Conservation (phyloP, 345 rosid species). For the Citrus trifoliata region DNA sequence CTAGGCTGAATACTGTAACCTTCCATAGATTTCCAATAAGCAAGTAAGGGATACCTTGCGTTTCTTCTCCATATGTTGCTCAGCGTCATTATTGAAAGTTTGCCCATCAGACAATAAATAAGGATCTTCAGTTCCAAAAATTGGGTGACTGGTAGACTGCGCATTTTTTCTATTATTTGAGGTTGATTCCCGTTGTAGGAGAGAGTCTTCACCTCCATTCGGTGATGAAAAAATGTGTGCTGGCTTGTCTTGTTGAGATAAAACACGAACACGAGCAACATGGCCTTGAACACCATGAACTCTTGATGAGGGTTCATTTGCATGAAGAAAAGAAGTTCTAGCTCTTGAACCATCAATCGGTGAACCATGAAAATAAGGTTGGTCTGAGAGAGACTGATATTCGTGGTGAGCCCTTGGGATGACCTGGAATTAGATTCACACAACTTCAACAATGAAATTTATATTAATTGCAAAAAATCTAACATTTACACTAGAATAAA, state of each 20-base stretch:
- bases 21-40: background rate
- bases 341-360: conserved; percentile 49
- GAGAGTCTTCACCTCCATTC: conserved; percentile 48
- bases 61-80: conserved; percentile 46
- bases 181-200: conserved; percentile 45
- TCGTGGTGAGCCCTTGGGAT: conserved; percentile 53
- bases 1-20: background rate
- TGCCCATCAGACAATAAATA: conserved; percentile 37
- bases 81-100: conserved; percentile 34
- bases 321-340: conserved; percentile 52
- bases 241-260: conserved; percentile 61
- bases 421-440: conserved; percentile 34
- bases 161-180: conserved; percentile 36
- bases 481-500: background rate
- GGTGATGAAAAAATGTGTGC: conserved; percentile 50
- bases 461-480: background rate
- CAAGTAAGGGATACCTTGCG: conserved; percentile 39
- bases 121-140: conserved; percentile 41
- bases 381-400: conserved; percentile 66
- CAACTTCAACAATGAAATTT: background rate
- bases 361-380: conserved; percentile 51
- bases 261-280: conserved; percentile 46
- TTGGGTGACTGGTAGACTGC: conserved; percentile 29
- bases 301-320: conserved; percentile 56
- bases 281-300: conserved; percentile 52